Conservation (phyloP, 2,329 filamentous ascomycete genomes). For the Talaromyces sp. region DNA sequence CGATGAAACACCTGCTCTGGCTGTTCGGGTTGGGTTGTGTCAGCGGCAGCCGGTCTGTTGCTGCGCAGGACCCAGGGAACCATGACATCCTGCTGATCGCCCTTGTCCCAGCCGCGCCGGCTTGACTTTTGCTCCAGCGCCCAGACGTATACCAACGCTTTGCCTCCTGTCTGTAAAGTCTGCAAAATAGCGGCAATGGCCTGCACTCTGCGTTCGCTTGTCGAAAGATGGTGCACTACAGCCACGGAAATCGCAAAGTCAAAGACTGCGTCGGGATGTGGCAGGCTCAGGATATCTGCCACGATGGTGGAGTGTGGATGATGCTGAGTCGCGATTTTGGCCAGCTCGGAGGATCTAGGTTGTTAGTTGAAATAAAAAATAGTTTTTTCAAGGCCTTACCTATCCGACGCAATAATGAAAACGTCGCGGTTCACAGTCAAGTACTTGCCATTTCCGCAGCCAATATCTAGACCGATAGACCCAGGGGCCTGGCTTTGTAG, state of each 20-base stretch:
- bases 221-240: conserved; percentile 90
- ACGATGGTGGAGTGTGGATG: conserved; percentile 65
- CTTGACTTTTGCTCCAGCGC: conserved; percentile 86
- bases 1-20: conserved; percentile 62
- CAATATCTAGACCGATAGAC: conserved; percentile 79
- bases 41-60: conserved; percentile 18
- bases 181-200: conserved; percentile 68
- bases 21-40: conserved; percentile 1
- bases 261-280: conserved; percentile 61
- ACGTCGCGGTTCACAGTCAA: conserved; percentile 70
- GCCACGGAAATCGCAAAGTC: conserved; percentile 95
- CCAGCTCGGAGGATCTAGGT: conserved; percentile 53
- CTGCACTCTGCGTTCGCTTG: conserved; percentile 63
- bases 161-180: conserved; percentile 55
- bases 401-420: conserved; percentile 80
- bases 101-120: conserved; percentile 81
- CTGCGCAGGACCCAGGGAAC: conserved; percentile 83
- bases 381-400: conserved; percentile 48
- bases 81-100: conserved; percentile 81
- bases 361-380: background rate
- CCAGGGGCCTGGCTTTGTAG: conserved; percentile 62
- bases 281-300: conserved; percentile 77
- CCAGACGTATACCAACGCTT: conserved; percentile 85
- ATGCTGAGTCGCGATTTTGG: conserved; percentile 53
- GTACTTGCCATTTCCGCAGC: conserved; percentile 97